A percentile compares a stretch with the other conserved stretches of the same genome.
Conservation (phyloP, 176 grass and related monocot species). For the Ensete glaucum region DNA sequence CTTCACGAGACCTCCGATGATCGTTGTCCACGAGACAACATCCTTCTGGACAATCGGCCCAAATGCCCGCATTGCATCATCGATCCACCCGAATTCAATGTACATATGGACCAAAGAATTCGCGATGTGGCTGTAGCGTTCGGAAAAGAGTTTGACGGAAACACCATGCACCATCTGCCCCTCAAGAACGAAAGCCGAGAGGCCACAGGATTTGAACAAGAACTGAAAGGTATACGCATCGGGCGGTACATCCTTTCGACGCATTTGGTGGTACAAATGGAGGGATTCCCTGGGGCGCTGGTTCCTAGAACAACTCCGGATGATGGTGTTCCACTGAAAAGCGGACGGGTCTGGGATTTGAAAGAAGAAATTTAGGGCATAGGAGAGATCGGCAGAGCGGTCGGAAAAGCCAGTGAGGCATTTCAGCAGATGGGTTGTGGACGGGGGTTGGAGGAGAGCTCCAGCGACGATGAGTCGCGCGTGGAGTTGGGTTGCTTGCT, state of each 20-base stretch:
- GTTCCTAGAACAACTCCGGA: conserved; percentile 37
- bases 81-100: conserved; percentile 19
- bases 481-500: conserved; percentile 51
- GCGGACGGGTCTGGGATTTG: conserved; percentile 27
- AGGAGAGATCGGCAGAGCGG: not conserved
- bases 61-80: conserved; percentile 33
- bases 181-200: not conserved
- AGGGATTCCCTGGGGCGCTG: not conserved
- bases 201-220: conserved; percentile 46
- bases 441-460: conserved; percentile 7
- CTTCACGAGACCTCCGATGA: conserved; percentile 46
- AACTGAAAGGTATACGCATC: conserved; percentile 56
- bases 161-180: conserved; percentile 39
- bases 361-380: conserved; percentile 44
- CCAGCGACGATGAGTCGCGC: conserved; percentile 29
- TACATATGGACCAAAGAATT: conserved; percentile 59
- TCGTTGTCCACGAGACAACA: conserved; percentile 39
- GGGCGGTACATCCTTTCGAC: conserved; percentile 5
- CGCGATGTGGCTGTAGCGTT: not conserved
- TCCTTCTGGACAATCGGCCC: conserved; percentile 30
- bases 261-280: conserved; percentile 32
- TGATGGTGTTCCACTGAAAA: conserved; percentile 46
- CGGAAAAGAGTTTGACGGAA: conserved; percentile 25
- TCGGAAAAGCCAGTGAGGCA: conserved; percentile 22
- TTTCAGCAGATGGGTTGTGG: conserved; percentile 42